Percentiles rank a stretch among this genome's conserved stretches.
These are phyloP conservation scores for Amaranthus palmeri DNA, from an alignment of 148 eudicot genomes.

Conservation along the genomic window DNA sequence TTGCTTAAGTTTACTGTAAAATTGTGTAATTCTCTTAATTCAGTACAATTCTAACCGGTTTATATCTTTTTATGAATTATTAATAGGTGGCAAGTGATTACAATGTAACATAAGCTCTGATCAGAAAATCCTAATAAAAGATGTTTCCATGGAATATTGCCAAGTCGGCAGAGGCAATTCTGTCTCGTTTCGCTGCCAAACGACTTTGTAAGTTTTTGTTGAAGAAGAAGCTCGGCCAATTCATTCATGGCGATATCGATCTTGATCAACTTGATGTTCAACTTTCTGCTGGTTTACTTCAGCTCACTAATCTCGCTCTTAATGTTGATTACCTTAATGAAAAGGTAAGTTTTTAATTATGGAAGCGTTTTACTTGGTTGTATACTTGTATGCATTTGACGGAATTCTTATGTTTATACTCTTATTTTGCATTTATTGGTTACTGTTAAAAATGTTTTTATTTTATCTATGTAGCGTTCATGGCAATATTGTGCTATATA, in stretches of 20 bases:
- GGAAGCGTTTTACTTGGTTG: no score
- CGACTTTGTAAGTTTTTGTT: conserved; percentile 66
- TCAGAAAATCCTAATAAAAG: conserved; percentile 6
- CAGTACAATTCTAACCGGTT: no score
- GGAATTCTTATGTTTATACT: no score
- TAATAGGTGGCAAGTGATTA: no score
- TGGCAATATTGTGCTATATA: no score
- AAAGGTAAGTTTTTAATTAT: conserved; percentile 32
- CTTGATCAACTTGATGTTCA: conserved; percentile 91
- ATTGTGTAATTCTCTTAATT: no score
- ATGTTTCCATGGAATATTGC: conserved; percentile 79
- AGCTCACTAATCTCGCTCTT: conserved; percentile 77
- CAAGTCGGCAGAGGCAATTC: conserved; percentile 76
- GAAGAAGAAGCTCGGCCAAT: conserved; percentile 84
- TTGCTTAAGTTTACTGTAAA: no score
- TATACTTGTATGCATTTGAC: no score
- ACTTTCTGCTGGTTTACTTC: conserved; percentile 62
- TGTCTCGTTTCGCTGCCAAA: conserved; percentile 67
- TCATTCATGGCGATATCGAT: conserved; percentile 79
- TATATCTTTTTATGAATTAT: no score
- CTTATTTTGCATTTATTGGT: neutral
- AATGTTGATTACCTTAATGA: conserved; percentile 71
- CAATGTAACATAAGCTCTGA: no score
- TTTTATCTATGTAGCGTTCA: neutral
- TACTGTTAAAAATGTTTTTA: neutral